phyloP scores from a whole-genome alignment of 257 asterid species.

The Anisodus acutangulus region DNA sequence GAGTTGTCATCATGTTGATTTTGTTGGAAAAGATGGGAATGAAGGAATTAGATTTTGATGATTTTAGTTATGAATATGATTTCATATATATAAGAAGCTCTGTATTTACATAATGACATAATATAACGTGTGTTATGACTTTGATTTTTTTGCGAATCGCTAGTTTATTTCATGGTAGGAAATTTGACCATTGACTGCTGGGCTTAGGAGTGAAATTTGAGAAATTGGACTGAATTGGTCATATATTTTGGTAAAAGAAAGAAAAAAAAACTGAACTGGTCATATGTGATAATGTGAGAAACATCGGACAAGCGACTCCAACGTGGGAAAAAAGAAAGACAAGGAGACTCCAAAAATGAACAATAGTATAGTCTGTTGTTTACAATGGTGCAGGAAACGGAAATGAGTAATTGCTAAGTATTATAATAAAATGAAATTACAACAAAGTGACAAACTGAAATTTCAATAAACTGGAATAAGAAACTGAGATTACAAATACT shows the following conservation, averaged over 20 bases:
- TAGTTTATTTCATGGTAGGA: neutral
- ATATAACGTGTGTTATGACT: neutral
- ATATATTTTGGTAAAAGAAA: neutral
- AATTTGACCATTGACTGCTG: constrained; percentile 12
- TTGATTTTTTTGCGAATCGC: neutral
- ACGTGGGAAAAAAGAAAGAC: too few relatives aligned
- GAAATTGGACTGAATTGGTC: constrained; percentile 24
- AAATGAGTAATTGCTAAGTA: too few relatives aligned
- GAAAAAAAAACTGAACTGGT: neutral
- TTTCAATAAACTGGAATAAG: too few relatives aligned
- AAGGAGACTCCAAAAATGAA: too few relatives aligned
- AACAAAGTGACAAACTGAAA: too few relatives aligned
- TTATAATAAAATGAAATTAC: too few relatives aligned
- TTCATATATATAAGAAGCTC: neutral
- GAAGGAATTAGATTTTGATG: neutral
- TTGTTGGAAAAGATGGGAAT: neutral
- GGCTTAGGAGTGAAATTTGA: neutral
- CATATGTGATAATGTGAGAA: neutral
- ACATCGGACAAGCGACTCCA: neutral
- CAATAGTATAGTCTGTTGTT: neutral
- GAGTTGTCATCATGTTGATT: neutral
- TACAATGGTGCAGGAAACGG: too few relatives aligned
- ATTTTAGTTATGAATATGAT: neutral
- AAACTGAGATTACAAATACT: too few relatives aligned
- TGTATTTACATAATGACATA: neutral